Percentiles rank a stretch among this genome's conserved stretches.
These are phyloP conservation scores for Coprinopsis cinerea DNA, from an alignment of 768 basidiomycete species.

Conservation along the genomic window DNA sequence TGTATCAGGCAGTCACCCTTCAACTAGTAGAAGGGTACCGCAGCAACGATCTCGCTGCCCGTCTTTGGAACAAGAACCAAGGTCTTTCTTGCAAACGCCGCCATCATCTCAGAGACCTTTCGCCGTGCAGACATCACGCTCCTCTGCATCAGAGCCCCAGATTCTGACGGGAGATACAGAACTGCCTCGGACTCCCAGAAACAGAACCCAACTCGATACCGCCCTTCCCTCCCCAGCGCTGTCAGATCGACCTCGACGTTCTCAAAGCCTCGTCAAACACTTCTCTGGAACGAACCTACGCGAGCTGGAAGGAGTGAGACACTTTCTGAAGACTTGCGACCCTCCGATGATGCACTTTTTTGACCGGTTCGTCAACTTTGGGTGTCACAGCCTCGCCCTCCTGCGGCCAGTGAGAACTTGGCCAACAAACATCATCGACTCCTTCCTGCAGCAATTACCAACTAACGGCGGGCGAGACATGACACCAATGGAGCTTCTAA, in stretches of 20 bases:
- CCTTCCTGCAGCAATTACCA: not conserved
- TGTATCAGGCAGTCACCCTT: no score
- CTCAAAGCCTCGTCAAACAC: not conserved
- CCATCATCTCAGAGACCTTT: no score
- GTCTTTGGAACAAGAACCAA: no score
- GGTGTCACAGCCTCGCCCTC: slow-evolving; percentile 1
- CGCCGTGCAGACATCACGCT: no score
- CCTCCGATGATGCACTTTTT: slow-evolving; percentile 6
- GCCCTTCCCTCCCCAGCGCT: not conserved
- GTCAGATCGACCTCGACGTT: not conserved
- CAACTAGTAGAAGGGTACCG: no score
- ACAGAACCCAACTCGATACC: not conserved
- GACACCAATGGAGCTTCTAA: slow-evolving; percentile 2
- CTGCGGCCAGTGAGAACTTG: not conserved
- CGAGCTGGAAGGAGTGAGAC: not conserved
- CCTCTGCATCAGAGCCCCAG: no score
- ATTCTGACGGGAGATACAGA: no score
- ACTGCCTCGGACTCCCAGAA: not conserved
- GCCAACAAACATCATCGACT: not conserved
- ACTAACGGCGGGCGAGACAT: not conserved
- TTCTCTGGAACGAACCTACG: not conserved
- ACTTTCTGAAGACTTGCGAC: not conserved
- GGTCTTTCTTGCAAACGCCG: no score
- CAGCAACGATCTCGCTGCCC: no score
- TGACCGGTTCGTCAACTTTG: slow-evolving; percentile 1